A percentile compares a stretch with the other conserved stretches of the same genome.
Conservation (phyloP, 2,329 filamentous ascomycete genomes). For the Fusarium cyanostomum region DNA sequence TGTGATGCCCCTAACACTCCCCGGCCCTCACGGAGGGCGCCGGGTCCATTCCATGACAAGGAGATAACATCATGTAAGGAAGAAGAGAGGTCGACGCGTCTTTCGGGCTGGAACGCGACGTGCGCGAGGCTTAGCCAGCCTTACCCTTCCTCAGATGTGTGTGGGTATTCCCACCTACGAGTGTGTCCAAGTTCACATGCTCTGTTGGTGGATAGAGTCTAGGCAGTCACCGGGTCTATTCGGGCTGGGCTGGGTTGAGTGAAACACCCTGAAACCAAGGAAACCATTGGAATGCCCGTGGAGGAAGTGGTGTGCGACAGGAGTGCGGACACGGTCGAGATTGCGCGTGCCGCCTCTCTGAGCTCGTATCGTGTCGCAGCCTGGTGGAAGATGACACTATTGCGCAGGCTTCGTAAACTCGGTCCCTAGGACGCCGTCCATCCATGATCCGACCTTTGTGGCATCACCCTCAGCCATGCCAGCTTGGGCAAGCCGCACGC, state of each 20-base stretch:
- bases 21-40: slow-evolving; percentile 7
- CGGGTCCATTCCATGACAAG: slow-evolving; percentile 23
- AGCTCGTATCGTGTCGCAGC: slow-evolving; percentile 28
- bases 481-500: slow-evolving; percentile 31
- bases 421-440: slow-evolving; percentile 46
- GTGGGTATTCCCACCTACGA: slow-evolving; percentile 21
- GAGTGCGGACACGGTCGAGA: slow-evolving; percentile 6
- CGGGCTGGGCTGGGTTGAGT: slow-evolving; percentile 22
- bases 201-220: slow-evolving; percentile 13
- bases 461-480: slow-evolving; percentile 40
- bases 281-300: slow-evolving; percentile 25
- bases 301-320: slow-evolving; percentile 35
- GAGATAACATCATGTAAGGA: slow-evolving; percentile 6
- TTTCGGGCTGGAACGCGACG: slow-evolving; percentile 27
- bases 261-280: slow-evolving; percentile 27
- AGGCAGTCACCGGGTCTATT: slow-evolving; percentile 36
- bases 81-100: slow-evolving; percentile 26
- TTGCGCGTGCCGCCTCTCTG: slow-evolving; percentile 22
- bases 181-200: slow-evolving; percentile 34
- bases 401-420: slow-evolving; percentile 41
- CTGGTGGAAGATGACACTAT: slow-evolving; percentile 19
- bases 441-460: slow-evolving; percentile 42
- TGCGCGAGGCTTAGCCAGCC: slow-evolving; percentile 37
- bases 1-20: slow-evolving; percentile 35
- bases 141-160: slow-evolving; percentile 18